A percentile compares a stretch with the other conserved stretches of the same genome.
Evolutionary conservation across 1,284 basidiomycete genomes (phyloP).

Genomic region (Fomitopsis betulina): DNA sequence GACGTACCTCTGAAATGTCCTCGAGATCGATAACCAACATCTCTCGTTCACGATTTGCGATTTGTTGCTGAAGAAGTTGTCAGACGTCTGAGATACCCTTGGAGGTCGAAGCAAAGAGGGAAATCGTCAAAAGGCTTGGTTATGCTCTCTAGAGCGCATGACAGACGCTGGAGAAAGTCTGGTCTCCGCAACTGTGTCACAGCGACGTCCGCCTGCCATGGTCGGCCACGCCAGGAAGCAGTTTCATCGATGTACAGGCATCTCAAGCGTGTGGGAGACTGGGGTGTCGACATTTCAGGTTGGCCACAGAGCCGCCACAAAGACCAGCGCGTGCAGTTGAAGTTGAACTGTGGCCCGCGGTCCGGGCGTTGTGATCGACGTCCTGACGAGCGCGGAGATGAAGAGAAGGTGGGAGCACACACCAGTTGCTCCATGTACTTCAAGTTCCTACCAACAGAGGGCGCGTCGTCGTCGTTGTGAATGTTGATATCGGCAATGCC

Average conservation of each 20-base stretch:
- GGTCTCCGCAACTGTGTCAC: no score
- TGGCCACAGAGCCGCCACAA: no score
- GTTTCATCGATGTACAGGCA: no score
- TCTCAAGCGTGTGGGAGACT: no score
- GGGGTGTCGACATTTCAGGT: no score
- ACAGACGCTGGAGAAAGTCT: no score
- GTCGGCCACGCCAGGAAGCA: no score
- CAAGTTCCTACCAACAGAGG: constrained; percentile 38
- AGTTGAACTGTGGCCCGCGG: neutral
- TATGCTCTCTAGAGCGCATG: no score
- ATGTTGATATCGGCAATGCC: constrained; percentile 72
- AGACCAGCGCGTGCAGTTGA: no score
- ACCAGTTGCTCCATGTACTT: constrained; percentile 94
- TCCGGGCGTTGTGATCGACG: neutral
- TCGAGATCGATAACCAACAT: constrained; percentile 81
- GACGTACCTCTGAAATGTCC: constrained; percentile 64
- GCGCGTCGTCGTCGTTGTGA: constrained; percentile 45
- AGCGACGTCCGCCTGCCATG: no score
- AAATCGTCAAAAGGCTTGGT: no score
- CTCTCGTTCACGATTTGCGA: constrained; percentile 91
- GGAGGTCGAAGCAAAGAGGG: no score
- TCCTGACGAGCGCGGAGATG: neutral
- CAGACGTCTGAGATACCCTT: constrained; percentile 2
- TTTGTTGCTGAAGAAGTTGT: constrained; percentile 61
- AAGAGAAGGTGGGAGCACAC: constrained; percentile 26